These are phyloP conservation scores for Aspergillus nidulans DNA, from an alignment of 495 filamentous ascomycete species.

Conservation along the genomic window DNA sequence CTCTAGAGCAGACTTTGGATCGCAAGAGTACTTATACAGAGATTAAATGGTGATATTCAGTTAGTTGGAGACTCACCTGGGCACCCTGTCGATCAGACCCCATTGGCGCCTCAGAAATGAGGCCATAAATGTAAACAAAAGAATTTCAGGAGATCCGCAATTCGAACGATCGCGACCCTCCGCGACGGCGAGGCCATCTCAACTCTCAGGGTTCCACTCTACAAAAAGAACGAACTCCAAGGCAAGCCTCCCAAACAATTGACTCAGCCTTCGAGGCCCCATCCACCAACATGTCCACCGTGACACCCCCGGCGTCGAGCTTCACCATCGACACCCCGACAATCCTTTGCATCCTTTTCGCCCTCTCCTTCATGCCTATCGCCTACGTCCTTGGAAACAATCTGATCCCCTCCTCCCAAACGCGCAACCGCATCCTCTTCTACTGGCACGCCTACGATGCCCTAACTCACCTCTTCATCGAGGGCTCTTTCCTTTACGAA, in stretches of 20 bases:
- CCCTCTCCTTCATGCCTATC: slow-evolving; percentile 49
- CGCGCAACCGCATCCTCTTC: slow-evolving; percentile 66
- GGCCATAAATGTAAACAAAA: not conserved
- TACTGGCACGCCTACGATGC: slow-evolving; percentile 94
- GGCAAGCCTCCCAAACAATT: not conserved
- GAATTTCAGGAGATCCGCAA: not conserved
- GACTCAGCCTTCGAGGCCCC: not conserved
- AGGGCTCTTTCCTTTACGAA: slow-evolving; percentile 87
- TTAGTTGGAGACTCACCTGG: too few relatives aligned
- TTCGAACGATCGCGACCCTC: not conserved
- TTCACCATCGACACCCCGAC: slow-evolving; percentile 48
- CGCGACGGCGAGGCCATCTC: too few relatives aligned
- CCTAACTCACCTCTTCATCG: slow-evolving; percentile 82
- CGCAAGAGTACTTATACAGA: too few relatives aligned
- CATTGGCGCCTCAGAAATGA: not conserved
- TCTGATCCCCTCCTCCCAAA: slow-evolving; percentile 45
- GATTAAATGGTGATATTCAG: too few relatives aligned
- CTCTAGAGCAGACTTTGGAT: too few relatives aligned
- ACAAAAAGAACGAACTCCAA: not conserved
- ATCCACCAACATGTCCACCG: not conserved
- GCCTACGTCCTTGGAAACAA: slow-evolving; percentile 43
- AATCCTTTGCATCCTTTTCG: slow-evolving; percentile 47
- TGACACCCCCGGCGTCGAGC: slow-evolving; percentile 7
- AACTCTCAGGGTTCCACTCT: too few relatives aligned
- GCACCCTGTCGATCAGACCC: too few relatives aligned